Evolutionary conservation across 805 yeast genomes (phyloP).

Genomic region (Barnettozyma pratensis): DNA sequence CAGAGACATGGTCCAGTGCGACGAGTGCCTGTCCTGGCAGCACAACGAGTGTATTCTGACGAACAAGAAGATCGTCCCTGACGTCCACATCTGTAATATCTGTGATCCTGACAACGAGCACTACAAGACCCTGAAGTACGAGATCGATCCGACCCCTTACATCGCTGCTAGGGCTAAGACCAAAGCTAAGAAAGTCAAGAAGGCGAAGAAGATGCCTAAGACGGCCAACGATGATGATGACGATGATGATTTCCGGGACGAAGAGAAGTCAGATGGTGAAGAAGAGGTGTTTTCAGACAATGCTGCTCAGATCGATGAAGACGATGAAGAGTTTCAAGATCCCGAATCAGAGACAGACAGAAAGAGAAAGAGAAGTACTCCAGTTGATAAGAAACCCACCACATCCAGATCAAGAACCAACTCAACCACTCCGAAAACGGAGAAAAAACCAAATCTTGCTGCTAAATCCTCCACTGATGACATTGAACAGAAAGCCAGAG

Average conservation of each 20-base stretch:
- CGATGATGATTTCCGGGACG: conserved; percentile 3
- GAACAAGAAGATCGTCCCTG: conserved; percentile 36
- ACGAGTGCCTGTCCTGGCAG: conserved; percentile 65
- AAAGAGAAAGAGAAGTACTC: neutral
- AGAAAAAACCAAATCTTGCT: conserved; percentile 1
- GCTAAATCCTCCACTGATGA: conserved; percentile 8
- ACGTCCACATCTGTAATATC: conserved; percentile 46
- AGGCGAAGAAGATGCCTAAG: neutral
- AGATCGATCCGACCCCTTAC: conserved; percentile 25
- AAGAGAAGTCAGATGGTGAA: conserved; percentile 6
- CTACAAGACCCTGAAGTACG: conserved; percentile 30
- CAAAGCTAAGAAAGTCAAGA: neutral
- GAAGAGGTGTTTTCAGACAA: conserved; percentile 4
- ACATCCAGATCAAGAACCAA: neutral
- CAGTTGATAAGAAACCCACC: conserved; percentile 5
- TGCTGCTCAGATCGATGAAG: conserved; percentile 1
- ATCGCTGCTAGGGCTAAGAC: conserved; percentile 9
- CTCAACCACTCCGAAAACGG: neutral
- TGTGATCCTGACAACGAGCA: conserved; percentile 37
- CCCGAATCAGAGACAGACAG: neutral
- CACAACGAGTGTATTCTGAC: conserved; percentile 59
- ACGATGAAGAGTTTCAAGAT: conserved; percentile 7
- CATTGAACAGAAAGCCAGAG: conserved; percentile 19
- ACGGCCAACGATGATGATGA: conserved; percentile 7
- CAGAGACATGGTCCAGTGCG: conserved; percentile 64